These are phyloP conservation scores for Stemphylium beticola DNA, from an alignment of 2,329 filamentous ascomycete genomes.

Conservation along the genomic window DNA sequence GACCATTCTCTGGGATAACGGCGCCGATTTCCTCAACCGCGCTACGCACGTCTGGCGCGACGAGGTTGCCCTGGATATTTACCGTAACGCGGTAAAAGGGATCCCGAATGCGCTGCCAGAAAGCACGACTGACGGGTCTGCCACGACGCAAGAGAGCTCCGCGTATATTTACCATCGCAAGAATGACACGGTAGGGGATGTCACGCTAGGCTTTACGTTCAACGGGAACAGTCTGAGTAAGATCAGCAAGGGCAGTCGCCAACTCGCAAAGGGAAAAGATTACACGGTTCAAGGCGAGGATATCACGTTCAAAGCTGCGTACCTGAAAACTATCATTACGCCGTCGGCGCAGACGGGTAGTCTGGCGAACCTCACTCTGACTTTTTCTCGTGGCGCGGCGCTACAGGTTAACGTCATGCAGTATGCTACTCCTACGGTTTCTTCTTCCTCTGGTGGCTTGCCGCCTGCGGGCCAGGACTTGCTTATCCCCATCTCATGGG, in stretches of 20 bases:
- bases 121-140: conserved; percentile 57
- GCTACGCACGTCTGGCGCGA: conserved; percentile 59
- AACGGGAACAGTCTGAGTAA: conserved; percentile 61
- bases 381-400: conserved; percentile 59
- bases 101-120: conserved; percentile 59
- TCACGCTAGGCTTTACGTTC: conserved; percentile 58
- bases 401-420: conserved; percentile 59
- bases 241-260: conserved; percentile 43
- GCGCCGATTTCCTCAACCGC: conserved; percentile 62
- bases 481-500: conserved; percentile 59
- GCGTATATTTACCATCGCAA: conserved; percentile 62
- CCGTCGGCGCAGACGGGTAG: conserved; percentile 53
- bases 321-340: conserved; percentile 55
- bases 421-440: conserved; percentile 55
- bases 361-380: conserved; percentile 59
- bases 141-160: conserved; percentile 56
- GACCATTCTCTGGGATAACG: conserved; percentile 66
- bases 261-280: conserved; percentile 51
- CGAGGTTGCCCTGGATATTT: conserved; percentile 55
- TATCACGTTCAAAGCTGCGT: conserved; percentile 57
- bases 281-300: conserved; percentile 55
- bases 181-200: conserved; percentile 52
- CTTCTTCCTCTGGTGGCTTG: conserved; percentile 33
- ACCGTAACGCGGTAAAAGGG: conserved; percentile 54
- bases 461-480: conserved; percentile 51